These are phyloP conservation scores for Fraxinus dipetala DNA, from an alignment of 305 asterid species.

Conservation along the genomic window DNA sequence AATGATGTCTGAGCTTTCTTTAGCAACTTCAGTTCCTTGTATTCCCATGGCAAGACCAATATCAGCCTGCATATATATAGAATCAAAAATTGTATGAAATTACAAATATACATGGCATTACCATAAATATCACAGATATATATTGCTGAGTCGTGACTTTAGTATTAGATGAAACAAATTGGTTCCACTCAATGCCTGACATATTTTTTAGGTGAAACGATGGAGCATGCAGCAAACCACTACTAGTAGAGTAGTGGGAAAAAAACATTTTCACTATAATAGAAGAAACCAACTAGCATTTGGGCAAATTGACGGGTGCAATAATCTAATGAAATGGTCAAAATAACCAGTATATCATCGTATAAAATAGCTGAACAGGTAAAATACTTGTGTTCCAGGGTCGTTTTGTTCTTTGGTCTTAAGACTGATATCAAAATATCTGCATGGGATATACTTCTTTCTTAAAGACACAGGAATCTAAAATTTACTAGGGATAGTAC, in stretches of 20 bases:
- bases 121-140: not conserved
- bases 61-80: slow-evolving; percentile 59
- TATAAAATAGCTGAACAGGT: not conserved
- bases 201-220: not conserved
- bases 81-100: slow-evolving; percentile 13
- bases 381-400: not conserved
- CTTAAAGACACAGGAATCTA: not conserved
- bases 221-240: not conserved
- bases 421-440: not conserved
- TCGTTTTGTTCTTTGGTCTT: not conserved
- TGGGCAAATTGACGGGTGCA: not conserved
- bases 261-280: too few relatives aligned
- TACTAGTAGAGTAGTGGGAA: not conserved
- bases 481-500: not conserved
- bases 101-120: not conserved
- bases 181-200: not conserved
- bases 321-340: not conserved
- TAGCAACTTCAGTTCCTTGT: slow-evolving; percentile 97
- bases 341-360: not conserved
- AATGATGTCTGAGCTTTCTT: slow-evolving; percentile 94
- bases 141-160: not conserved
- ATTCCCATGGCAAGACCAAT: slow-evolving; percentile 96
- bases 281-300: not conserved
- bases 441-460: not conserved
- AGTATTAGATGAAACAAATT: not conserved